These are phyloP conservation scores for Hanseniaspora gamundiae DNA, from an alignment of 1,139 yeast species.

Conservation along the genomic window DNA sequence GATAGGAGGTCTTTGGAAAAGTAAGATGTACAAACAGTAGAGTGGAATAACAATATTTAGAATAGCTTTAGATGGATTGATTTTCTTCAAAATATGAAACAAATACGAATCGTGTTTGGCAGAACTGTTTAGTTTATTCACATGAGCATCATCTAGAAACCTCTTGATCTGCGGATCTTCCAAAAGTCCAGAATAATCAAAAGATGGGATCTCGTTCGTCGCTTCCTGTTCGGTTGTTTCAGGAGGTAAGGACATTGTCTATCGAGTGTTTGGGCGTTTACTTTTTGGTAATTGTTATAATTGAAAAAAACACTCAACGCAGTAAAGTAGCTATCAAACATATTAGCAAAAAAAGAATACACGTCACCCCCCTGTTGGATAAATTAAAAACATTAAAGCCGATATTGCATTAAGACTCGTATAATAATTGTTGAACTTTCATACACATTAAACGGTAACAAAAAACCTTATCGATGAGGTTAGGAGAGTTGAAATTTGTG, in stretches of 20 bases:
- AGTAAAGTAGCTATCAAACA: no score
- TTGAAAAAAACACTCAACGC: no score
- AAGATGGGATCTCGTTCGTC: background rate
- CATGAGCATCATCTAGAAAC: background rate
- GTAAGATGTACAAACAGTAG: conserved; percentile 11
- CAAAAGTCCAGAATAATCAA: background rate
- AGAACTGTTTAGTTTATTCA: background rate
- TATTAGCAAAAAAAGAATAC: no score
- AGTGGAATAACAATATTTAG: conserved; percentile 16
- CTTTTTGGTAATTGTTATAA: background rate
- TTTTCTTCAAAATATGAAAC: conserved; percentile 17
- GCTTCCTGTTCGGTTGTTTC: background rate
- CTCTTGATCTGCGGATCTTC: background rate
- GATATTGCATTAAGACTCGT: no score
- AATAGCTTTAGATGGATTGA: conserved; percentile 14
- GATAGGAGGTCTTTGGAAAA: conserved; percentile 15
- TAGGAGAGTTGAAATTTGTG: no score
- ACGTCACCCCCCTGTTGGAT: no score
- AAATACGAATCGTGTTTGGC: conserved; percentile 15
- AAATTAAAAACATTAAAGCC: no score
- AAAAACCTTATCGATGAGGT: no score
- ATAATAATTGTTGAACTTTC: no score
- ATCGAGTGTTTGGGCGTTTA: background rate
- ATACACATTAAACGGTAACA: no score
- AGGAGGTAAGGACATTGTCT: background rate